Evolutionary conservation across 345 rosid genomes (phyloP), one percentile per base, ranked within the genome.

Genomic region (Sapria himalayana): DNA sequence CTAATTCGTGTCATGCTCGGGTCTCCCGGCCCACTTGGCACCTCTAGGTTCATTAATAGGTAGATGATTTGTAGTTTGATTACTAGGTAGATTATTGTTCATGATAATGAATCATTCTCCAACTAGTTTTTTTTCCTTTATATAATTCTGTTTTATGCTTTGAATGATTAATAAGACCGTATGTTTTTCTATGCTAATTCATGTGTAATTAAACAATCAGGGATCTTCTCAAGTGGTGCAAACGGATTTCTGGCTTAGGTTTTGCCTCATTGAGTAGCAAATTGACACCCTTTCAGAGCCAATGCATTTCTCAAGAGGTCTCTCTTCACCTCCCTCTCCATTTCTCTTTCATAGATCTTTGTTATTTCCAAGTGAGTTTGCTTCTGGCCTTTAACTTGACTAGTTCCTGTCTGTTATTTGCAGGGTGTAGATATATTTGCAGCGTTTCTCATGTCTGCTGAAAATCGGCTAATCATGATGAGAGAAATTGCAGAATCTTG

Each of bases 211-310:
- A n/a, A n/a, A n/a, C n/a, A n/a, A n/a, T 33, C 71, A 86, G 97
- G 75, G 97, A 86, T 69, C 76, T 86, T 43, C 74, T 86, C 27
- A 81, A 86, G 65, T 81, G 79, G 91, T 81, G 97, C 66, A 85
- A 74, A 51, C 66, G 97, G 50, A 71, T 86, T 58, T 59, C 60
- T 33, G 61, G 65, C 14, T 46, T 63, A 25, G 57, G 51, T 43
- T 55, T 47, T 46, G 29, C 43, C 48, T 31, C 38, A 1, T 13
- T 11, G 3, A 47, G 19, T 9, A 31, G 50, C 55, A 54, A 52
- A 38, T 50, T 76, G 59, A 49, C 89, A 33, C 49, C 71, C 32
- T 46, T 52, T 33, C 75, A 75, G 49, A 49, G 69, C 48, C 63
- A 20, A 45, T 50, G 58, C 25, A 70, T 86, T 36, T 81, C 57